Evolutionary conservation across 2,329 filamentous ascomycete species (phyloP).

Genomic region (Plenodomus biglobosus): DNA sequence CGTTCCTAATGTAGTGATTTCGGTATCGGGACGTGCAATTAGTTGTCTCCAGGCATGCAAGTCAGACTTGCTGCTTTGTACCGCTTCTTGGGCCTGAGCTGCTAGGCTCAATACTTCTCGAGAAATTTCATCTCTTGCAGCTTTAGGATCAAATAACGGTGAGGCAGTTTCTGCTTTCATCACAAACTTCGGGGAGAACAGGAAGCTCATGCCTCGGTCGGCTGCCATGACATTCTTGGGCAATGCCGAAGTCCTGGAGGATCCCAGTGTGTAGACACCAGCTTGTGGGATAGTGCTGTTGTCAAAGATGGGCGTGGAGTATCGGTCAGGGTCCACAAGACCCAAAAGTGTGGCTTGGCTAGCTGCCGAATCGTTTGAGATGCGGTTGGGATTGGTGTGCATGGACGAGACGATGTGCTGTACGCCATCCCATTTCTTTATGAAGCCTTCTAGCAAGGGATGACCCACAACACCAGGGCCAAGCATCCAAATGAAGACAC

Average conservation of each 20-base stretch:
- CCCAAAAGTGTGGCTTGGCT: constrained; percentile 68
- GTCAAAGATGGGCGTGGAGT: constrained; percentile 67
- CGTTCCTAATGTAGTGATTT: constrained; percentile 86
- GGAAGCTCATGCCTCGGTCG: constrained; percentile 47
- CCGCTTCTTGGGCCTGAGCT: constrained; percentile 42
- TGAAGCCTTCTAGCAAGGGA: constrained; percentile 67
- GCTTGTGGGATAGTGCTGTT: constrained; percentile 54
- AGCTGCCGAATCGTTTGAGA: constrained; percentile 69
- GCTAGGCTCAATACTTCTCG: constrained; percentile 58
- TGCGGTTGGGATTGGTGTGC: constrained; percentile 73
- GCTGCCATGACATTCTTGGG: constrained; percentile 32
- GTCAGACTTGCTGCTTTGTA: constrained; percentile 43
- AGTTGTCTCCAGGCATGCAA: constrained; percentile 62
- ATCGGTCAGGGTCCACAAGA: constrained; percentile 72
- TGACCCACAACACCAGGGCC: constrained; percentile 68
- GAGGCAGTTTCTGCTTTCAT: constrained; percentile 26
- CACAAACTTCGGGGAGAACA: constrained; percentile 51
- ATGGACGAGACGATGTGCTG: constrained; percentile 77
- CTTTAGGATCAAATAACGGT: constrained; percentile 51
- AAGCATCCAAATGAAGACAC: constrained; percentile 78
- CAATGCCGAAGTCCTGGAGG: constrained; percentile 7
- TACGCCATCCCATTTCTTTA: constrained; percentile 60
- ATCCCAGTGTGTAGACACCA: constrained; percentile 12
- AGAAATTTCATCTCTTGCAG: constrained; percentile 48
- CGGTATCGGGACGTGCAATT: constrained; percentile 72